Evolutionary conservation across 805 yeast species (phyloP), one percentile per base, ranked within the genome.

Genomic region (Sugiyamaella mastotermitis): DNA sequence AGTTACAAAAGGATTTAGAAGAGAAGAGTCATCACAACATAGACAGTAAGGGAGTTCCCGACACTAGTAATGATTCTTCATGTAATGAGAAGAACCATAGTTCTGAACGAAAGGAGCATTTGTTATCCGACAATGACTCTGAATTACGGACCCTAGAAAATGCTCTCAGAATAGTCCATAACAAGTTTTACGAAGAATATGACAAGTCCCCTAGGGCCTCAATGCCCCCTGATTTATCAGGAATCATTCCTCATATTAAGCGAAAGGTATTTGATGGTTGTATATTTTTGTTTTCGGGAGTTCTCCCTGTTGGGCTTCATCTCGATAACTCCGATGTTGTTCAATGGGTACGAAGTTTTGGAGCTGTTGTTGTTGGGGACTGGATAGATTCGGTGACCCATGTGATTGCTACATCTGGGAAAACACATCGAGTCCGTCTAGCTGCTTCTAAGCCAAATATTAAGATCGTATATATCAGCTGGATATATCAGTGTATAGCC

Each of bases 341-440:
- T 1, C 76, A 80, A 16, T 90, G 97, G 97, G 83, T 90, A 9
- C 73, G 74, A 35, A 84, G 88, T 38, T 90, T 90, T 68, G 98
- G 98, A 1, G 97, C 95, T 0, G 68, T 68, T 2, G 87, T 90
- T 5, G 81, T 81, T 1, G 67, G 78, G 3, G 87, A 84, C 41
- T 78, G 83, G 17, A 68, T 73, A 32, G 74, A 76, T 13, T 65
- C 74, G 1, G 88, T 94, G 2, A 92, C 97, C 0, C 98, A 90
- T 59, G 83, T 90, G 2, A 79, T 90, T 13, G 84, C 96, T 29
- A 74, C 80, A 42, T 80, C 80, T 36, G 77, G 87, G 1, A 78
- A 80, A 14, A 92, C 98, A 0, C 73, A 76, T 51, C 90, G 90
- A 57, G 95, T 88, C 7, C 71, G 88, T 32, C 71, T 81, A 22